Evolutionary conservation across 1,284 basidiomycete genomes (phyloP).

Genomic region (Trichosporon sp.): DNA sequence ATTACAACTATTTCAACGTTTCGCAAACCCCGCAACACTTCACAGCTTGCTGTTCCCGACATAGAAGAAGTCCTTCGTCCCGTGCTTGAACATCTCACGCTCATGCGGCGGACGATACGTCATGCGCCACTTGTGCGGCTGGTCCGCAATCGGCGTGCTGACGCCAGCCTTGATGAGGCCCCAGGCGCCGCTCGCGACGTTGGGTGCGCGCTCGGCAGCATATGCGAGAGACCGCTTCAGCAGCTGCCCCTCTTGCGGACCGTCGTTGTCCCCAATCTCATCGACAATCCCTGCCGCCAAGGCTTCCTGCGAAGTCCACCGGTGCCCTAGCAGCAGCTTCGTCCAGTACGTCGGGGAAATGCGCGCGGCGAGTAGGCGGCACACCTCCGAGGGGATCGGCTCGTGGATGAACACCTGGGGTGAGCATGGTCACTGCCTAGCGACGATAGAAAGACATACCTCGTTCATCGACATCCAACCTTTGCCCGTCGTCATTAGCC

Average conservation of each 20-base stretch:
- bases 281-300: slow-evolving; percentile 68
- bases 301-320: slow-evolving; percentile 73
- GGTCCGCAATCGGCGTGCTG: neutral
- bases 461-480: slow-evolving; percentile 93
- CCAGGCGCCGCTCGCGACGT: slow-evolving; percentile 53
- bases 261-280: slow-evolving; percentile 55
- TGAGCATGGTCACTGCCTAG: neutral
- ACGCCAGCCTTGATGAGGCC: slow-evolving; percentile 52
- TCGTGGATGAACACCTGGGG: slow-evolving; percentile 58
- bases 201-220: slow-evolving; percentile 46
- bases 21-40: no score
- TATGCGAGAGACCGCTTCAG: slow-evolving; percentile 52
- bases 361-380: slow-evolving; percentile 48
- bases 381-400: slow-evolving; percentile 51
- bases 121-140: neutral
- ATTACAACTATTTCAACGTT: no score
- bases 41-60: neutral
- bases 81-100: neutral
- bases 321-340: slow-evolving; percentile 69
- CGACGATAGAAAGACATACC: slow-evolving; percentile 52
- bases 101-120: neutral
- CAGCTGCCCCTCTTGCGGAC: slow-evolving; percentile 53
- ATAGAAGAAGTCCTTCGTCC: neutral
- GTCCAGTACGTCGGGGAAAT: neutral
- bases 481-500: slow-evolving; percentile 76